Evolutionary conservation across 202 grass and related monocot species (phyloP).

Genomic region (Dendrocalamus latiflorus): DNA sequence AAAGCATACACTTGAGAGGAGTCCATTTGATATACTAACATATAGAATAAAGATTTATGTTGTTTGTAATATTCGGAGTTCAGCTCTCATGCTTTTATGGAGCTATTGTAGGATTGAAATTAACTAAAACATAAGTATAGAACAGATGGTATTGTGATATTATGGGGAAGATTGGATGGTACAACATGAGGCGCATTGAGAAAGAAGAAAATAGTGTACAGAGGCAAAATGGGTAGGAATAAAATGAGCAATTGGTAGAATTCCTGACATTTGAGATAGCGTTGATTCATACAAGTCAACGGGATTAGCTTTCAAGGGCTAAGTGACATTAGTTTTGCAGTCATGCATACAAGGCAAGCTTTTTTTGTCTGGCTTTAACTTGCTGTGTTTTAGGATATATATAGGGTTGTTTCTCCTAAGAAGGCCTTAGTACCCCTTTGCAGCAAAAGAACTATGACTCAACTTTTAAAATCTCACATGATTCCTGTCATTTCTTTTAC

Average conservation of each 20-base stretch:
- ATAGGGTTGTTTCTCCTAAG: background rate
- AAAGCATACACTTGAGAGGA: too few relatives aligned
- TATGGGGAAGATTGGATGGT: background rate
- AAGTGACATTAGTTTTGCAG: slow-evolving; percentile 4
- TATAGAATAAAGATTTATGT: slow-evolving; percentile 1
- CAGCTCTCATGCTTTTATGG: background rate
- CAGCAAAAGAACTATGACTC: background rate
- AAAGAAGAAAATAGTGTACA: background rate
- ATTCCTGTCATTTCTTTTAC: background rate
- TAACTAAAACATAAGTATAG: background rate
- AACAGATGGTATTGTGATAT: slow-evolving; percentile 6
- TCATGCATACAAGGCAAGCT: background rate
- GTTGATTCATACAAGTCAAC: background rate
- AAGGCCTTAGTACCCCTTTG: slow-evolving; percentile 4
- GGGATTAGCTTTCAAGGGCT: background rate
- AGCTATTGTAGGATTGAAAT: background rate
- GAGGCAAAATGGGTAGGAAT: background rate
- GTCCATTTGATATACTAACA: too few relatives aligned
- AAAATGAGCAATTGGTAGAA: background rate
- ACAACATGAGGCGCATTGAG: background rate
- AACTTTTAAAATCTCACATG: background rate
- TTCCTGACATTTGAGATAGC: background rate
- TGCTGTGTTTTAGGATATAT: background rate
- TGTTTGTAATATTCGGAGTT: background rate
- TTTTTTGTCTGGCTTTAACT: slow-evolving; percentile 12